phyloP scores from a whole-genome alignment of 805 yeast genomes.

The Hanseniaspora nectarophila region DNA sequence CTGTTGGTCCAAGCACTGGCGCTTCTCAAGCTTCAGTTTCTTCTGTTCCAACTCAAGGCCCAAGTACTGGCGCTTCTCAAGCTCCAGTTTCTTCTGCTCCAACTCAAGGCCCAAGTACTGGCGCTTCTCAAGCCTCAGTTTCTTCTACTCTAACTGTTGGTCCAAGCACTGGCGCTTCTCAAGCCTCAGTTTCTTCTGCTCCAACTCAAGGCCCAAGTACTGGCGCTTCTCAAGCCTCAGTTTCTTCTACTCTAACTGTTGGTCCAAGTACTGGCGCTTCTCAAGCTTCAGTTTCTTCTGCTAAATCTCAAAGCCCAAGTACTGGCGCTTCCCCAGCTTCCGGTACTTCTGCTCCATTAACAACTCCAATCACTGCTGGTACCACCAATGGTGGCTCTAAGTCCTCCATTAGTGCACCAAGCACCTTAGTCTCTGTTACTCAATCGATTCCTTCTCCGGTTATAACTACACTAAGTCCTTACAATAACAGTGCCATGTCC shows the following conservation, averaged over 20 bases:
- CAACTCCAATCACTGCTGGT: background rate
- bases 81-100: no score
- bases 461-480: background rate
- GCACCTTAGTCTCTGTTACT: background rate
- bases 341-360: background rate
- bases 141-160: background rate
- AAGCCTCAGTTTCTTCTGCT: no score
- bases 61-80: background rate
- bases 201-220: background rate
- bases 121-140: background rate
- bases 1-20: background rate
- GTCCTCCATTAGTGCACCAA: background rate
- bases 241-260: background rate
- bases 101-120: background rate
- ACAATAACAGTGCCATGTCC: background rate
- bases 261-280: background rate
- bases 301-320: background rate
- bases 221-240: background rate
- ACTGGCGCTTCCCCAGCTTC: background rate
- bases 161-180: background rate
- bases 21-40: background rate
- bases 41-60: no score
- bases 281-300: no score
- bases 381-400: background rate
- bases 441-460: background rate